A percentile compares a stretch with the other conserved stretches of the same genome.
Evolutionary conservation across 2,329 filamentous ascomycete species (phyloP).

Genomic region (Massarina eburnea): DNA sequence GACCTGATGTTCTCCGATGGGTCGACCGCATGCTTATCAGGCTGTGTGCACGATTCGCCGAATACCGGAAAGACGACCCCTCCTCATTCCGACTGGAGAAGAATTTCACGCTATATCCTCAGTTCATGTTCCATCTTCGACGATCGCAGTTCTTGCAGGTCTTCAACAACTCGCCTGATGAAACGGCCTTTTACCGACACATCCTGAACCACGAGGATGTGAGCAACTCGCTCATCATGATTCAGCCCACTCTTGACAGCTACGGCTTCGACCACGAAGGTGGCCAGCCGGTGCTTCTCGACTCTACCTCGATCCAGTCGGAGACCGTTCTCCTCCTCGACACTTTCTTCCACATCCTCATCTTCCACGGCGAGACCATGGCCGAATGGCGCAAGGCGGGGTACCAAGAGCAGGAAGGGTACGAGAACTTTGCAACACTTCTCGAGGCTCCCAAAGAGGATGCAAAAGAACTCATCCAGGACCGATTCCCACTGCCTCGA

Average conservation of each 20-base stretch:
- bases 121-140: slow-evolving; percentile 99
- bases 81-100: slow-evolving; percentile 90
- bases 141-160: slow-evolving; percentile 97
- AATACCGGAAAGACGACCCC: slow-evolving; percentile 97
- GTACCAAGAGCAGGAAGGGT: slow-evolving; percentile 96
- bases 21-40: slow-evolving; percentile 98
- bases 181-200: slow-evolving; percentile 98
- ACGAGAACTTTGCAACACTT: slow-evolving; percentile 89
- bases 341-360: slow-evolving; percentile 99
- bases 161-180: slow-evolving; percentile 98
- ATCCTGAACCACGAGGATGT: slow-evolving; percentile 97
- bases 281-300: slow-evolving; percentile 87
- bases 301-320: slow-evolving; percentile 94
- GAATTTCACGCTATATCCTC: slow-evolving; percentile 98
- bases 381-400: slow-evolving; percentile 98
- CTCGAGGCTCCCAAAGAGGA: slow-evolving; percentile 96
- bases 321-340: slow-evolving; percentile 92
- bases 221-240: slow-evolving; percentile 96
- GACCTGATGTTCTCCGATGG: slow-evolving; percentile 97
- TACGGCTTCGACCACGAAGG: slow-evolving; percentile 97
- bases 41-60: slow-evolving; percentile 92
- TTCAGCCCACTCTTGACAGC: slow-evolving; percentile 94
- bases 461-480: slow-evolving; percentile 94
- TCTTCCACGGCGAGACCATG: slow-evolving; percentile 97
- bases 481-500: slow-evolving; percentile 94